These are phyloP conservation scores for Ustilago loliicola DNA, from an alignment of 1,284 basidiomycete genomes.

Conservation along the genomic window DNA sequence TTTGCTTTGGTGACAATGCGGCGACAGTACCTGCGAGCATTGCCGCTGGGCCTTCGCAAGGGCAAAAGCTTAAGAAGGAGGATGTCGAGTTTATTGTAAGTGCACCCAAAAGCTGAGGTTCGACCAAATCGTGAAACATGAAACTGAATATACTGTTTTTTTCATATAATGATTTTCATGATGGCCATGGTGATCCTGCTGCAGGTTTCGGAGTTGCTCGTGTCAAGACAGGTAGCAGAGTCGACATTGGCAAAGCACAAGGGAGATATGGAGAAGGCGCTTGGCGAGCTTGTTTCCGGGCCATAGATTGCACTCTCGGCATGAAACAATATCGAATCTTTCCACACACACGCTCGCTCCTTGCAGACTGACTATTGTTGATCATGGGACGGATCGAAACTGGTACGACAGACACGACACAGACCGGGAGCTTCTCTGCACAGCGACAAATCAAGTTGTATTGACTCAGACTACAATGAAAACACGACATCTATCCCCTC, in stretches of 20 bases:
- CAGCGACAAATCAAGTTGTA: too few relatives aligned
- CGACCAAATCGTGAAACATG: background rate
- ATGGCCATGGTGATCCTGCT: background rate
- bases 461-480: too few relatives aligned
- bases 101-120: too few relatives aligned
- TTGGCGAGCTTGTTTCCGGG: slow-evolving; percentile 33
- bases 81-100: slow-evolving; percentile 63
- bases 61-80: slow-evolving; percentile 61
- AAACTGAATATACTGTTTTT: background rate
- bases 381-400: too few relatives aligned
- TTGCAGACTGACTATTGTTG: background rate
- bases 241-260: slow-evolving; percentile 49
- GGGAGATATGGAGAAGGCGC: slow-evolving; percentile 54
- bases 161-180: background rate
- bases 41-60: slow-evolving; percentile 42
- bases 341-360: background rate
- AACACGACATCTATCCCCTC: too few relatives aligned
- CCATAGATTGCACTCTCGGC: slow-evolving; percentile 1
- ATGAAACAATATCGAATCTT: slow-evolving; percentile 3
- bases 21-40: slow-evolving; percentile 41
- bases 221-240: slow-evolving; percentile 45
- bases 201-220: slow-evolving; percentile 43
- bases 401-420: too few relatives aligned
- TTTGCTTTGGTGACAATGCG: slow-evolving; percentile 61
- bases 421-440: too few relatives aligned